Evolutionary conservation across 2,329 filamentous ascomycete species (phyloP).

Genomic region (Exserohilum turcica): DNA sequence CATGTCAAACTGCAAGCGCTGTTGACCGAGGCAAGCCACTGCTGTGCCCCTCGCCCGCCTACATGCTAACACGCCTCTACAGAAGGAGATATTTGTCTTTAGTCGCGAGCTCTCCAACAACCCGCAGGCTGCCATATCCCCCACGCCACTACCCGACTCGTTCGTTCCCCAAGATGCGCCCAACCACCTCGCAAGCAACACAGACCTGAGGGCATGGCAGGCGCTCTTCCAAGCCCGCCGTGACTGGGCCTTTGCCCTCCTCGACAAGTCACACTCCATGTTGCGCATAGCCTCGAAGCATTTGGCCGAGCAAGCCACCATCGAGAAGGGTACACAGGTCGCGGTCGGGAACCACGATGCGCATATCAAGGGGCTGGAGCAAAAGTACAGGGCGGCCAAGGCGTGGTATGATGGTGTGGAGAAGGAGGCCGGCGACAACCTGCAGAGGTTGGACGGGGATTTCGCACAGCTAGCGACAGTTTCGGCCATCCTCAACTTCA

Average conservation of each 20-base stretch:
- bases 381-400: slow-evolving; percentile 72
- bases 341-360: slow-evolving; percentile 84
- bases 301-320: slow-evolving; percentile 74
- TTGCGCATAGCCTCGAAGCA: slow-evolving; percentile 66
- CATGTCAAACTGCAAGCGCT: slow-evolving; percentile 81
- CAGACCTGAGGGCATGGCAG: slow-evolving; percentile 85
- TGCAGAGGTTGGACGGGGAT: slow-evolving; percentile 70
- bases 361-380: slow-evolving; percentile 72
- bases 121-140: slow-evolving; percentile 56
- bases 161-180: slow-evolving; percentile 69
- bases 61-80: slow-evolving; percentile 14
- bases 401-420: slow-evolving; percentile 72
- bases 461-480: slow-evolving; percentile 68
- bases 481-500: slow-evolving; percentile 69
- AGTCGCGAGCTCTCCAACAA: slow-evolving; percentile 66
- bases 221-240: slow-evolving; percentile 80
- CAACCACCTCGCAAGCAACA: slow-evolving; percentile 80
- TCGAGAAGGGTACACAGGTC: slow-evolving; percentile 79
- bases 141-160: slow-evolving; percentile 60
- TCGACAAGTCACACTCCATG: slow-evolving; percentile 71
- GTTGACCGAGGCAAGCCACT: slow-evolving; percentile 70
- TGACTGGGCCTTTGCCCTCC: slow-evolving; percentile 75
- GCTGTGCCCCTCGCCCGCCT: background rate
- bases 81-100: slow-evolving; percentile 92
- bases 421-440: slow-evolving; percentile 68